Base-by-base conservation (phyloP, 176 grass and related monocot genomes). In the Avena insularis region DNA sequence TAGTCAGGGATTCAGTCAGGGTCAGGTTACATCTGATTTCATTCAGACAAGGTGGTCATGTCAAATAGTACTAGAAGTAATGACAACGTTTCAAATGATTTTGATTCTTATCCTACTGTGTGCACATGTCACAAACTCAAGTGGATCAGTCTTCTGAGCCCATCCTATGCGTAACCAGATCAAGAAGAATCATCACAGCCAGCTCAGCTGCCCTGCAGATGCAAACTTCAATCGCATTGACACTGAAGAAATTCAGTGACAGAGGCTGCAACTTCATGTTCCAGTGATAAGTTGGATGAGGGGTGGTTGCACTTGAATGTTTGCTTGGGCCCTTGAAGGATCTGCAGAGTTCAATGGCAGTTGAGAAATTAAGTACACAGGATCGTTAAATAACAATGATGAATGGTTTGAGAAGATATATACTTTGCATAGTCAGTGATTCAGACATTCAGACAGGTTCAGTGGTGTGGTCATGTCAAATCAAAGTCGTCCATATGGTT, bases 61-160 rank as follows among this genome's bases (percentile, higher is more conserved):
- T 20, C 19, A 83, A 12, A 45, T 59, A 59, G 13, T 58, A 51
- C 4, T 15, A 54, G 53, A 54, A 54, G 51, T 54, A 13, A 14
- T 15, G 51, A 54, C 51, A 5, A 15, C 16, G 5, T 54, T 16
- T 54, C 53, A 55, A 16, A 55, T 55, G 53, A 55, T 15, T 15
- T 29, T 60, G n/a, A 47, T 59, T 27, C 54, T 61, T 9, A 59
- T 48, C 21, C 35, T 74, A 31, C 4, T 47, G 21, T 47, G 46
- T 74, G 36, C 68, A 58, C 67, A 83, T 72, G 68, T 23, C 31
- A 71, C 81, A 25, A 23, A 17, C 33, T 58, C 48, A 58, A 47
- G 68, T 23, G 15, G 51, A 16, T 29, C 51, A 59, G 35, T 58
- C 81, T 59, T 38, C 11, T 60, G n/a, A 47, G 23, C 20, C 8